These are phyloP conservation scores for Henckelia pumila DNA, from an alignment of 257 asterid genomes.

Conservation along the genomic window DNA sequence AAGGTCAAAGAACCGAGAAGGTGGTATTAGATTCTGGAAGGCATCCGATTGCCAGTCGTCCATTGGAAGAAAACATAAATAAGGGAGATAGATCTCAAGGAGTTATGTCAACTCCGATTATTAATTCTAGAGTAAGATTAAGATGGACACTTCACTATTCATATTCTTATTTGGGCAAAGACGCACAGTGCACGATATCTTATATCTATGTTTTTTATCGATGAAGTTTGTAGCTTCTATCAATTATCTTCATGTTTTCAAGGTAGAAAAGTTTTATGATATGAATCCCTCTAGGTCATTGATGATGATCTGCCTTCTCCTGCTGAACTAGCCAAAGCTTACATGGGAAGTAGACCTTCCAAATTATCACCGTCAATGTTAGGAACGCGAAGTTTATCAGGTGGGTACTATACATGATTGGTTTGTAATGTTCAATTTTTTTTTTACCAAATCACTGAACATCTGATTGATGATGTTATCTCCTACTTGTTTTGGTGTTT, in stretches of 20 bases:
- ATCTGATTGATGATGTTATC: constrained; percentile 32
- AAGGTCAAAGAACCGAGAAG: constrained; percentile 29
- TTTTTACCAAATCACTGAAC: constrained; percentile 44
- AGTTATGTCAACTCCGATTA: constrained; percentile 36
- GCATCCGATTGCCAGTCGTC: constrained; percentile 33
- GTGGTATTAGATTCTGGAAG: constrained; percentile 36
- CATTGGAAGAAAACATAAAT: constrained; percentile 35
- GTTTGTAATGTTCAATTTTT: constrained; percentile 32
- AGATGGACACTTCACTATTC: neutral
- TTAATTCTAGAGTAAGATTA: constrained; percentile 43
- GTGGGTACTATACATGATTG: constrained; percentile 38
- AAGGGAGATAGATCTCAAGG: constrained; percentile 37
- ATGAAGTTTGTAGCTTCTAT: neutral
- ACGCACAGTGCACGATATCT: neutral
- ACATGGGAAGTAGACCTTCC: constrained; percentile 81
- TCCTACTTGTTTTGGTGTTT: constrained; percentile 36
- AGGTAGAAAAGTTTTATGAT: constrained; percentile 21
- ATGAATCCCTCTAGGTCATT: constrained; percentile 43
- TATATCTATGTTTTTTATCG: neutral
- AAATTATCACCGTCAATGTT: constrained; percentile 62
- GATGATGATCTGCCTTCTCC: constrained; percentile 75
- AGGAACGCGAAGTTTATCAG: constrained; percentile 46
- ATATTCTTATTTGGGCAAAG: neutral
- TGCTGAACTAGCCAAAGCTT: constrained; percentile 89
- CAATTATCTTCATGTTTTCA: constrained; percentile 6